These are phyloP conservation scores for Yamadazyma sp. DNA, from an alignment of 1,139 yeast genomes.

Conservation along the genomic window DNA sequence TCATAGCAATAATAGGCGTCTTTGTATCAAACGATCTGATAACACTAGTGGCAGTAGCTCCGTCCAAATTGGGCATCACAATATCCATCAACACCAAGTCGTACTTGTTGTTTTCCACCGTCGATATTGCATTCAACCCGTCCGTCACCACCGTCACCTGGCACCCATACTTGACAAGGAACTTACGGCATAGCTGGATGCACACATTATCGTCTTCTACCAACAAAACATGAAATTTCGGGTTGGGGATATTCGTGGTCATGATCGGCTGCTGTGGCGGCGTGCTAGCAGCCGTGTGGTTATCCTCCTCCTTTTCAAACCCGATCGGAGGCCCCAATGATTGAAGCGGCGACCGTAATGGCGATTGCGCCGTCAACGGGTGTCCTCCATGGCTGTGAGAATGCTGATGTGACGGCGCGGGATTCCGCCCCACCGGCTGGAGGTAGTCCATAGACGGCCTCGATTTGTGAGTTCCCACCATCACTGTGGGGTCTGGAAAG, in stretches of 20 bases:
- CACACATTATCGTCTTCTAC: conserved; percentile 90
- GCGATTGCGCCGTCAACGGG: conserved; percentile 13
- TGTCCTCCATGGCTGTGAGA: conserved; percentile 3
- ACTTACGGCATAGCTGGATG: conserved; percentile 74
- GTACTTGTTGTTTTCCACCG: conserved; percentile 71
- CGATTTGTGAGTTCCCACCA: neutral
- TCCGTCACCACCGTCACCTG: conserved; percentile 90
- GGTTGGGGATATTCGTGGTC: conserved; percentile 37
- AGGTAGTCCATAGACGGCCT: neutral
- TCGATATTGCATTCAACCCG: conserved; percentile 84
- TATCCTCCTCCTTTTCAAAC: neutral
- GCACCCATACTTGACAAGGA: conserved; percentile 84
- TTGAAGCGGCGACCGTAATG: conserved; percentile 11
- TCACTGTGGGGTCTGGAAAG: conserved; percentile 42
- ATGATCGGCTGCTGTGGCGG: conserved; percentile 15
- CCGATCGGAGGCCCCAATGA: neutral
- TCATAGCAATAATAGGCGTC: conserved; percentile 93
- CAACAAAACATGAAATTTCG: conserved; percentile 66
- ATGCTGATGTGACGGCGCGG: conserved; percentile 5
- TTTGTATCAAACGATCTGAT: conserved; percentile 78
- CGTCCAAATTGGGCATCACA: conserved; percentile 92
- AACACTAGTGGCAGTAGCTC: conserved; percentile 87
- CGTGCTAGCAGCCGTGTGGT: conserved; percentile 5
- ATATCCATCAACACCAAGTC: conserved; percentile 91
- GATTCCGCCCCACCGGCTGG: conserved; percentile 1